These are phyloP conservation scores for Aspergillus tubingensis DNA, from an alignment of 2,329 filamentous ascomycete species.

Conservation along the genomic window DNA sequence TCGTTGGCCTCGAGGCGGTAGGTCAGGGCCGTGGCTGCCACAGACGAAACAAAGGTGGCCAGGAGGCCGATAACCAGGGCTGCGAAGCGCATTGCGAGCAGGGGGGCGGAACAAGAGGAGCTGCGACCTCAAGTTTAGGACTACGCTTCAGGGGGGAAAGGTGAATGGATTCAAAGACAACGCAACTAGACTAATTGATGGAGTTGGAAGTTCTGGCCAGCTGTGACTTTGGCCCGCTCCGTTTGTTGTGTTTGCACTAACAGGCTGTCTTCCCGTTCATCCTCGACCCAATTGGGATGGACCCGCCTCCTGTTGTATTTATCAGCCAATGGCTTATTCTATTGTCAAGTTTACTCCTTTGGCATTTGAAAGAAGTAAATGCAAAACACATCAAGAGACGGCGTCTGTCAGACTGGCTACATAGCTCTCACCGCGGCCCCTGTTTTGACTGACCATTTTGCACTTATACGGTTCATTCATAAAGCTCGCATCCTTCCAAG, in stretches of 20 bases:
- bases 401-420: not conserved
- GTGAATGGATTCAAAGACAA: slow-evolving; percentile 14
- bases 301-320: no score
- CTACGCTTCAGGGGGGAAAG: slow-evolving; percentile 12
- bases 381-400: no score
- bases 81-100: slow-evolving; percentile 63
- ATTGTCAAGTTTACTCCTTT: no score
- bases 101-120: slow-evolving; percentile 15
- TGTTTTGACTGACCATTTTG: no score
- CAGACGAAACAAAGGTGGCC: slow-evolving; percentile 69
- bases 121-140: slow-evolving; percentile 13
- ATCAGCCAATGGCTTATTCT: not conserved
- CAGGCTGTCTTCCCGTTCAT: no score
- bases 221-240: slow-evolving; percentile 28
- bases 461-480: not conserved
- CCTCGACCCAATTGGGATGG: no score
- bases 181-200: slow-evolving; percentile 16
- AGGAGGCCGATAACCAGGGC: slow-evolving; percentile 67
- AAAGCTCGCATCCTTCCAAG: not conserved
- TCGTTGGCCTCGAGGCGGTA: slow-evolving; percentile 90
- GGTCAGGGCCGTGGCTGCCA: slow-evolving; percentile 85
- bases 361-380: no score
- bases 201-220: slow-evolving; percentile 36
- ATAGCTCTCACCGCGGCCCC: not conserved
- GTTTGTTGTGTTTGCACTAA: slow-evolving; percentile 40